Evolutionary conservation across 495 filamentous ascomycete genomes (phyloP).

Genomic region (Hypoxylon intermedium): DNA sequence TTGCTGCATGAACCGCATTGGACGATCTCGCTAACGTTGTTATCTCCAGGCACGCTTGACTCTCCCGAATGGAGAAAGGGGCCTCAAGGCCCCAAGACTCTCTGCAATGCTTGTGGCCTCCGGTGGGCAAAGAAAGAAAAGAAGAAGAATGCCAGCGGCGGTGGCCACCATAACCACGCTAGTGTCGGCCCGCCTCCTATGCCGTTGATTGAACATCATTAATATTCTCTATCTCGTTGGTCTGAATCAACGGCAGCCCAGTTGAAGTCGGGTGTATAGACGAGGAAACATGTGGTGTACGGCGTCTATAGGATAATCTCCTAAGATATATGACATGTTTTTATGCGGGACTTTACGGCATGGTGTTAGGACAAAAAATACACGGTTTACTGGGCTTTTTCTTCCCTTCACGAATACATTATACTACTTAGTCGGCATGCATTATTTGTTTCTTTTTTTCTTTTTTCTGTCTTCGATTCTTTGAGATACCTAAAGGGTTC

Average conservation of each 20-base stretch:
- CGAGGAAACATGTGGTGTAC: conserved; percentile 11
- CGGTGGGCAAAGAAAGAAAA: conserved; percentile 84
- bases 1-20: neutral
- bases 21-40: conserved; percentile 1
- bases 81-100: conserved; percentile 89
- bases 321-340: conserved; percentile 25
- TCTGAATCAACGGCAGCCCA: conserved; percentile 11
- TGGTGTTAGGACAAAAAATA: conserved; percentile 35
- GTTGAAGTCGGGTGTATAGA: conserved; percentile 26
- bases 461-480: conserved; percentile 20
- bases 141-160: conserved; percentile 54
- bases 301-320: conserved; percentile 30
- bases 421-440: too few relatives aligned
- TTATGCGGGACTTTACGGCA: conserved; percentile 16
- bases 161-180: conserved; percentile 7
- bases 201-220: conserved; percentile 21
- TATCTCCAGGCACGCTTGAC: conserved; percentile 75
- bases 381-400: conserved; percentile 9
- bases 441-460: conserved; percentile 6
- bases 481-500: conserved; percentile 33
- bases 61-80: conserved; percentile 98
- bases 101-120: conserved; percentile 96
- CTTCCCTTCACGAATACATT: conserved; percentile 17
- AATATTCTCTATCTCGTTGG: neutral
- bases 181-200: conserved; percentile 16